A percentile compares a stretch with the other conserved stretches of the same genome.
Conservation (phyloP, 1,139 yeast genomes). For the Blastobotrys persicus region DNA sequence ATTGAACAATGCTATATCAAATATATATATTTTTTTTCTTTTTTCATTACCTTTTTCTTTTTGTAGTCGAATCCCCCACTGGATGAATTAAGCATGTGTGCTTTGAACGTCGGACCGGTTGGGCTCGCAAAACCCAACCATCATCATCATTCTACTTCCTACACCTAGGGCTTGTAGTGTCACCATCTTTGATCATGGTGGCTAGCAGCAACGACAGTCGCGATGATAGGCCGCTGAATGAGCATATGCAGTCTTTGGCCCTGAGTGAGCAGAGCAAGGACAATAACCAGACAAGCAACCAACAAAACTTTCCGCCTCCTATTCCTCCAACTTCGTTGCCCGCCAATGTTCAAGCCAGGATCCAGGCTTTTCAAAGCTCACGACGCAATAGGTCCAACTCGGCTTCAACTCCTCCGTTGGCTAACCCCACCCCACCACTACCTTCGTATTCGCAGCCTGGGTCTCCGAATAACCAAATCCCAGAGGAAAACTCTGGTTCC, state of each 20-base stretch:
- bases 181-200: background rate
- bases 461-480: constrained; percentile 4
- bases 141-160: background rate
- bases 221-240: background rate
- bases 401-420: constrained; percentile 16
- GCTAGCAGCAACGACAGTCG: background rate
- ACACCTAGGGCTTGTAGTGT: background rate
- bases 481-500: background rate
- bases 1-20: too few species aligned
- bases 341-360: constrained; percentile 26
- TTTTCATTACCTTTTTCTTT: too few species aligned
- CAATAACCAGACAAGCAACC: constrained; percentile 2
- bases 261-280: background rate
- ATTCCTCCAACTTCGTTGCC: constrained; percentile 14
- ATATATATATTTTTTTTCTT: background rate
- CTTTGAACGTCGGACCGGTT: background rate
- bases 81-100: too few species aligned
- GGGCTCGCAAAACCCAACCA: background rate
- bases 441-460: constrained; percentile 11
- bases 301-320: constrained; percentile 4
- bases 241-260: background rate
- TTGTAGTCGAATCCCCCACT: too few species aligned
- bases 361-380: constrained; percentile 31
- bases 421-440: background rate
- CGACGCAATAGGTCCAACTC: constrained; percentile 30